Base-by-base conservation (phyloP, 306 rosid genomes). In the Arachis hypogaea region DNA sequence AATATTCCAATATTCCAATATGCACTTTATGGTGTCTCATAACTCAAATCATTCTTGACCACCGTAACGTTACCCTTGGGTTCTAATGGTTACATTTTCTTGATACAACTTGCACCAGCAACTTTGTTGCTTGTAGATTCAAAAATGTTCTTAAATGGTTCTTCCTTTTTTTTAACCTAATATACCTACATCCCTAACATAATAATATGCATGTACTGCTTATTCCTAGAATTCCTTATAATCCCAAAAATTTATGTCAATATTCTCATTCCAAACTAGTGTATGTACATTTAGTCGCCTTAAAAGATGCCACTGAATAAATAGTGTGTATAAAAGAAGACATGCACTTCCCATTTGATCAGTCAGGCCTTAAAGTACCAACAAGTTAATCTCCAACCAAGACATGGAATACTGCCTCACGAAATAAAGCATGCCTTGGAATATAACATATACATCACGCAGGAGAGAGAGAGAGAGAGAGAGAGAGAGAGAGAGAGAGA, bases 371-470 rank as follows among this genome's bases (percentile, higher is more conserved):
- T 18, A 70, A 28, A 22, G 54, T 69, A 70, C 14, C 28, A 56
- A 43, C 7, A 69, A 60, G 51, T 41, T 61, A 30, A 30, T 69
- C 40, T 47, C 14, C 62, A 62, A 8, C n/a, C 16, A 11, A 47
- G 59, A 68, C 18, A 44, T 11, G 44, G 57, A 69, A 43, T 38
- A 36, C 44, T n/a, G 30, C 33, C 59, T 59, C 55, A 50, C 41
- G 75, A 74, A 29, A 65, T 66, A 76, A 71, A 78, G 49, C 54
- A 66, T 40, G 52, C 47, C 33, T 74, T 10, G 46, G 46, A 62
- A 74, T 43, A 41, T 42, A 73, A 77, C 45, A 68, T 56, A 74
- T 14, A 28, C 9, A 22, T 46, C 63, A 62, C n/a, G 58, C 63
- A 49, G 38, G 38, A 4, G 38, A 33, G 38, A 33, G 38, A 33